Evolutionary conservation across 2,329 filamentous ascomycete species (phyloP), one percentile per base, ranked within the genome.

Genomic region (Aciculosporium take): DNA sequence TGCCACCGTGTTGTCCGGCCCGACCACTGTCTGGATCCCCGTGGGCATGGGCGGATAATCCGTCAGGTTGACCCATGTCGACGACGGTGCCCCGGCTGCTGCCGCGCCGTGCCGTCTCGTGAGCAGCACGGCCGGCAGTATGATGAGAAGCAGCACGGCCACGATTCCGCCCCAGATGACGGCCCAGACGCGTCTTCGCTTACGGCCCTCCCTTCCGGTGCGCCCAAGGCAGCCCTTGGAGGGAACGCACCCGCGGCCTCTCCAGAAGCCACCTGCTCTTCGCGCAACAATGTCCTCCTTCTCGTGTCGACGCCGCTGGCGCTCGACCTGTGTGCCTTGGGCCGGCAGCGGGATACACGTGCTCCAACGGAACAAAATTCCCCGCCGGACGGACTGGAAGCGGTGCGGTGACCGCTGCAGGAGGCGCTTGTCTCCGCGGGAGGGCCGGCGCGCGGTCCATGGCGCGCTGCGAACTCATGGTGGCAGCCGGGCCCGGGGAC

Each of bases 1-100:
- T n/a, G 74, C 64, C 2, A 71, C 63, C 0, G 72, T 71, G 38
- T 81, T 77, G 49, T 84, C 74, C 0, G 86, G 76, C 5, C 81
- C 81, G 13, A 83, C 74, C 13, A 95, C 72, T 0, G 85, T 93
- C 46, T 84, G 71, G 15, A 89, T 71, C 0, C 88, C 89, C 0
- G 84, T 89, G 2, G 84, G 85, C 53, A 95, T 84, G 0, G 87
- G 81, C 15, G 88, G 88, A 50, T 84, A 94, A 39, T 79, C 78
- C 1, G 88, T 93, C 46, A 93, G 58, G 55, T 94, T 94, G 43
- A 94, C 68, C 81, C 85, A 95, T 39, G 67, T 66, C 1, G 66
- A 68, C n/a, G 61, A 60, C n/a, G n/a, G n/a, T 7, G 48, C 39
- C 38, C 51, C 50, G n/a, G 48, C 32, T 8, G 51, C 49, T 15